Conservation (phyloP, 176 grass and related monocot species). For the Alloteropsis semialata region DNA sequence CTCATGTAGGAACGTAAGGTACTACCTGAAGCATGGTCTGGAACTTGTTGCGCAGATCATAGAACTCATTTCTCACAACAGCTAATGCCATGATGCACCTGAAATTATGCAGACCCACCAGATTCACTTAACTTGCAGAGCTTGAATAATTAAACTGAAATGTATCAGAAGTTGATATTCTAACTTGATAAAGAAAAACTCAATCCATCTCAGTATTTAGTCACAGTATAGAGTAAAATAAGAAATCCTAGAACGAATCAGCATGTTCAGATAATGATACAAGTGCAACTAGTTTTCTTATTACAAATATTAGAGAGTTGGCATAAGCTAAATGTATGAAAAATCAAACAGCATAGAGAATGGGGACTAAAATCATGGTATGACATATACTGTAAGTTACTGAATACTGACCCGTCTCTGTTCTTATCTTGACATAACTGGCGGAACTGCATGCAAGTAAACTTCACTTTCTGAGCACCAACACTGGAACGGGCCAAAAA, state of each 20-base stretch:
- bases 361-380: not conserved
- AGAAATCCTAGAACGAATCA: not conserved
- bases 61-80: conserved; percentile 64
- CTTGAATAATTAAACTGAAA: not conserved
- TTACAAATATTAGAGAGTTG: conserved; percentile 4
- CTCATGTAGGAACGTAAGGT: not conserved
- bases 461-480: conserved; percentile 75
- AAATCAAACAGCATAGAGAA: not conserved
- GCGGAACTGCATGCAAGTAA: conserved; percentile 61
- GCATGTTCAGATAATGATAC: not conserved
- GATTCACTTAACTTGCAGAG: not conserved
- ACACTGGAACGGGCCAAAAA: conserved; percentile 49
- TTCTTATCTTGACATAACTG: conserved; percentile 59
- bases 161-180: not conserved
- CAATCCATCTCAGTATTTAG: not conserved
- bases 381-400: not conserved
- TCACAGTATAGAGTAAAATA: not conserved
- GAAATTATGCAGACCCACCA: conserved; percentile 7
- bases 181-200: conserved; percentile 1
- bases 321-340: not conserved
- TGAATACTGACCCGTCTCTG: conserved; percentile 52
- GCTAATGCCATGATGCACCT: conserved; percentile 62
- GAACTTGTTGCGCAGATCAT: conserved; percentile 57
- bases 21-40: conserved; percentile 80
- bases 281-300: not conserved